Percentiles rank a stretch among this genome's conserved stretches.
Evolutionary conservation across 2,329 filamentous ascomycete species (phyloP).

Genomic region (Cladophialophora immunda): DNA sequence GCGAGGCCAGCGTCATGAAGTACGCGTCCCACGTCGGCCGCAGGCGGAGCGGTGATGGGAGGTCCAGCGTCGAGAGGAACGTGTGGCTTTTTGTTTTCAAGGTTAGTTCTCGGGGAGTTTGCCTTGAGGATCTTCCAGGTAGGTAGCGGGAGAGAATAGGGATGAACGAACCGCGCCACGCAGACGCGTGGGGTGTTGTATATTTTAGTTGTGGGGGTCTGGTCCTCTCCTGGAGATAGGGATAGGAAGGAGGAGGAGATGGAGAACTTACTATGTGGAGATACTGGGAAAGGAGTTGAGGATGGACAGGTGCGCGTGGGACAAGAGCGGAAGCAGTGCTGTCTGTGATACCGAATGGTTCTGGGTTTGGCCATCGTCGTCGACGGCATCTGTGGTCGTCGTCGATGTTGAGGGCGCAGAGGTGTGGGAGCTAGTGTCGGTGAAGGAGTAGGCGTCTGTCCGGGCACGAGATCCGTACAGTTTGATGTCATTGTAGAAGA

Average conservation of each 20-base stretch:
- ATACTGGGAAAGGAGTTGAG: conserved; percentile 68
- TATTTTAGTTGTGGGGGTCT: too few species aligned
- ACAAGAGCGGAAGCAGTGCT: conserved; percentile 69
- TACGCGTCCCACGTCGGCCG: conserved; percentile 95
- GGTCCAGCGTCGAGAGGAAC: conserved; percentile 76
- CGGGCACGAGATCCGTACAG: conserved; percentile 67
- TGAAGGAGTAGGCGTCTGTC: neutral
- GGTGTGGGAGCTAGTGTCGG: neutral
- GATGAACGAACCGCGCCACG: too few species aligned
- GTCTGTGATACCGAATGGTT: neutral
- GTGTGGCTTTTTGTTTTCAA: conserved; percentile 55
- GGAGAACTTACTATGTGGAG: neutral
- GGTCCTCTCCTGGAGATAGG: conserved; percentile 49
- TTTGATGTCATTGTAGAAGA: conserved; percentile 73
- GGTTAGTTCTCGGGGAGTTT: neutral
- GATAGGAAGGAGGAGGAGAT: conserved; percentile 65
- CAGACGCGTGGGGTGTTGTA: too few species aligned
- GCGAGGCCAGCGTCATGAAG: conserved; percentile 95
- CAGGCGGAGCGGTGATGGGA: conserved; percentile 79
- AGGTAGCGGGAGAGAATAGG: too few species aligned
- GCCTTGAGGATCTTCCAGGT: neutral
- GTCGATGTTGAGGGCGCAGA: neutral
- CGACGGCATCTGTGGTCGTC: neutral
- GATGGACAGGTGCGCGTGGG: conserved; percentile 82
- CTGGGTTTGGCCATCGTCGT: neutral